phyloP scores from a whole-genome alignment of 2,329 filamentous ascomycete genomes.

The Chaetomium strumarium region DNA sequence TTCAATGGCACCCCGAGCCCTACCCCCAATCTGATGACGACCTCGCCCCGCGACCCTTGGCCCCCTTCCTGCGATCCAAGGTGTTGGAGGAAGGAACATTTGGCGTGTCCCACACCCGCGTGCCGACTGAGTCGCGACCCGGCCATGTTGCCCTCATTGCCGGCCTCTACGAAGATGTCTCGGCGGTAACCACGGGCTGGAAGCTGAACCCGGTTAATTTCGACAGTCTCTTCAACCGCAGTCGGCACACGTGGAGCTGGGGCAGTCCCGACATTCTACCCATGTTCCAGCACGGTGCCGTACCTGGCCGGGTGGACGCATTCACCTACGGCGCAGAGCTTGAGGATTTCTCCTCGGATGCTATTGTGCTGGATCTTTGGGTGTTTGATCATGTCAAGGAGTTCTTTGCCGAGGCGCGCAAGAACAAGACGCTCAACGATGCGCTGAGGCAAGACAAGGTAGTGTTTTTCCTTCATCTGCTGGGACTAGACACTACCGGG shows the following conservation, averaged over 20 bases:
- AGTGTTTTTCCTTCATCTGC: slow-evolving; percentile 91
- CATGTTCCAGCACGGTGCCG: slow-evolving; percentile 94
- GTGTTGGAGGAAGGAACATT: slow-evolving; percentile 89
- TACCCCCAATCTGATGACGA: slow-evolving; percentile 62
- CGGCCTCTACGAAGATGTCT: slow-evolving; percentile 95
- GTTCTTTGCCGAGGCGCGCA: slow-evolving; percentile 74
- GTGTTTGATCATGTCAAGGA: slow-evolving; percentile 92
- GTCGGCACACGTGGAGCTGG: slow-evolving; percentile 98
- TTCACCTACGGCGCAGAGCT: slow-evolving; percentile 75
- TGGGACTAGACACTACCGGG: slow-evolving; percentile 86
- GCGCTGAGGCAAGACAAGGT: slow-evolving; percentile 75
- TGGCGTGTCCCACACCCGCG: slow-evolving; percentile 92
- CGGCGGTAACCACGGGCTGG: slow-evolving; percentile 94
- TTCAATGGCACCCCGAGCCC: slow-evolving; percentile 87
- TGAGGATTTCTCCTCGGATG: slow-evolving; percentile 85
- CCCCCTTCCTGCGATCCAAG: slow-evolving; percentile 84
- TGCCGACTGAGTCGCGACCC: slow-evolving; percentile 92
- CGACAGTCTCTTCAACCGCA: slow-evolving; percentile 97
- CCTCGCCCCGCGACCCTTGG: slow-evolving; percentile 70
- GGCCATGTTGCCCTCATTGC: slow-evolving; percentile 97
- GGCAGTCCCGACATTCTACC: slow-evolving; percentile 94
- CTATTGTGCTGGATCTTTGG: slow-evolving; percentile 79
- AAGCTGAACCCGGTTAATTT: slow-evolving; percentile 98
- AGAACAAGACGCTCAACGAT: slow-evolving; percentile 67
- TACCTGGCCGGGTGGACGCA: slow-evolving; percentile 80